Base-by-base conservation (phyloP, 805 yeast genomes). In the Nakazawaea ishiwadae region DNA sequence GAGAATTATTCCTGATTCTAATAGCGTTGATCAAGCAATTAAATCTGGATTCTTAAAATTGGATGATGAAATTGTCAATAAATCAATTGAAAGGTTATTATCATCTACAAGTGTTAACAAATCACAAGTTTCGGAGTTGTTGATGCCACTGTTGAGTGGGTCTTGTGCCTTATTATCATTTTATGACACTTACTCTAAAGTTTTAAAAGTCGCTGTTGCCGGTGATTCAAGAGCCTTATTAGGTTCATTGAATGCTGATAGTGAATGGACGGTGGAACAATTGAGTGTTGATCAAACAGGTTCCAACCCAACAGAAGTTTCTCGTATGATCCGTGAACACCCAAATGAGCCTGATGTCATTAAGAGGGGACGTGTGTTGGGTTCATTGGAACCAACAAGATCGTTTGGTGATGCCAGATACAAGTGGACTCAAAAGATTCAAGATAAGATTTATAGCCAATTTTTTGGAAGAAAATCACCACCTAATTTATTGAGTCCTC, bases 351-450 rank as follows among this genome's bases (percentile, higher is more conserved):
- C 87, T 26, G 79, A 81, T 38, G 95, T 82, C 33, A 75, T 91
- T 27, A 72, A 84, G 49, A 78, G 86, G 47, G 99, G 98, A 4
- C 77, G 99, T 54, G 85, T 93, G 9, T 71, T 93, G 50, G 99
- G 99, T 0, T 79, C 93, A 9, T 72, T 93, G 48, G 98, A 93
- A 62, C 99, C 99, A 11, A 79, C 96, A 0, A 73, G 99, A 54
- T 96, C 98, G 1, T 93, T 93, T 68, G 99, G 99, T 36, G 99
- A 93, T 61, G 95, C 96, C 45, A 75, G 96, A 47, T 93, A 88
- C 58, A 93, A 93, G 58, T 74, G 95, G 70, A 77, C 89, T 11
- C 61, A 58, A 9, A 78, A 81, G 17, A 73, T 87, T 43, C 97
- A 95, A 54, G 82, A 82, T 36, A 65, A 72, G 44, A 71, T 85